These are phyloP conservation scores for Solanum chacoense DNA, from an alignment of 305 asterid genomes.

Conservation along the genomic window DNA sequence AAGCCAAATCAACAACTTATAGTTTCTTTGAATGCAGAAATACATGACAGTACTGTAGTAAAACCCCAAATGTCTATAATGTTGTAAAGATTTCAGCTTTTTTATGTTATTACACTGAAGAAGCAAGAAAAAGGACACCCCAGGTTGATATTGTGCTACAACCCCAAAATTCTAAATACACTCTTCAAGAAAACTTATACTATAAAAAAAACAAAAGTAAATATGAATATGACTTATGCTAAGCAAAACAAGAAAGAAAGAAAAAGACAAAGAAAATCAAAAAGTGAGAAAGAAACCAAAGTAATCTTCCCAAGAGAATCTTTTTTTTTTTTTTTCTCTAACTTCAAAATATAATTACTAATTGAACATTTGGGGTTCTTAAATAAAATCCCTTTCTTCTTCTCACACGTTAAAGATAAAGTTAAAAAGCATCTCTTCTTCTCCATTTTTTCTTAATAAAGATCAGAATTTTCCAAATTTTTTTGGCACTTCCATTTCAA, in stretches of 20 bases:
- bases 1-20: background rate
- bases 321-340: background rate
- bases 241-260: slow-evolving; percentile 12
- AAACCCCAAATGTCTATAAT: background rate
- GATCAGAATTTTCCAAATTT: background rate
- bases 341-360: slow-evolving; percentile 6
- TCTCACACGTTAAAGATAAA: slow-evolving; percentile 48
- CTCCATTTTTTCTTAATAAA: background rate
- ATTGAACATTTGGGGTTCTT: background rate
- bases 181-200: slow-evolving; percentile 17
- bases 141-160: slow-evolving; percentile 11
- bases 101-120: background rate
- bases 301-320: slow-evolving; percentile 27
- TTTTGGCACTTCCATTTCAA: background rate
- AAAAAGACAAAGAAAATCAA: slow-evolving; percentile 7
- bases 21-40: background rate
- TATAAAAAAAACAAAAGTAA: slow-evolving; percentile 12
- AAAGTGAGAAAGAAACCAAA: slow-evolving; percentile 22
- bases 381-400: slow-evolving; percentile 10
- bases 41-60: background rate
- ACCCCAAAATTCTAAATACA: slow-evolving; percentile 27
- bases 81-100: background rate
- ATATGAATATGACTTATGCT: slow-evolving; percentile 11
- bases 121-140: slow-evolving; percentile 6
- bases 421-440: slow-evolving; percentile 34